Base-by-base conservation (phyloP, 768 basidiomycete genomes). In the Pleurotus sapidus region DNA sequence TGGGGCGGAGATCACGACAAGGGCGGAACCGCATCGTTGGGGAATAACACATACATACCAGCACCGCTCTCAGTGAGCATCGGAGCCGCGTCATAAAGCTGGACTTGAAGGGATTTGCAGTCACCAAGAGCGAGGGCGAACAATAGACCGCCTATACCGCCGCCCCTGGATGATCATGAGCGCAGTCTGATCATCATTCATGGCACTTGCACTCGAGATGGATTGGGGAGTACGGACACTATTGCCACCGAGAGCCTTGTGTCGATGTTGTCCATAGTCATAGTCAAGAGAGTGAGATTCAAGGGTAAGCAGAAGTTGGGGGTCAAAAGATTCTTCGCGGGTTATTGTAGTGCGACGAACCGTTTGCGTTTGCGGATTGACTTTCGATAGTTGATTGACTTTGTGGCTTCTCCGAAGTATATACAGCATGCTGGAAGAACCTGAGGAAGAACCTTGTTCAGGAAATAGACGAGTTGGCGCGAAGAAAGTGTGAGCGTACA, bases 21-120 rank as follows among this genome's bases (percentile, higher is more conserved):
- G 38, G 38, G 8, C 8, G 38, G 15, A 15, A 39, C 15, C 15
- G 7, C 15, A 15, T 7, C 38, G 8, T 64, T 27, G 73, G 2
- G 15, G 17, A 8, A 7, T 7, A 6, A 46, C 7, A n/a, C 17
- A 15, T 17, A 20, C 49, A 8, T 62, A 15, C 77, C 77, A 0
- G 75, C 75, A 15, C 76, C 77, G 17, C 73, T 43, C 57, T 77
- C 72, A 15, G 67, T 65, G 51, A 75, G 66, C 42, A 70, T 53
- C 37, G 63, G 64, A 25, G 74, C 68, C 8, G 77, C 71, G 60
- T 78, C 76, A 46, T 76, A 78, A 14, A 78, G 61, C 56, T 77
- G 71, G 7, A 78, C 65, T 18, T 69, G 63, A 14, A 73, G 64
- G 38, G 70, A 65, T 0, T 70, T 57, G 57, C 65, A 70, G 3